A percentile compares a stretch with the other conserved stretches of the same genome.
Conservation (phyloP, 2,329 filamentous ascomycete genomes). For the Scedosporium aurantiacum region DNA sequence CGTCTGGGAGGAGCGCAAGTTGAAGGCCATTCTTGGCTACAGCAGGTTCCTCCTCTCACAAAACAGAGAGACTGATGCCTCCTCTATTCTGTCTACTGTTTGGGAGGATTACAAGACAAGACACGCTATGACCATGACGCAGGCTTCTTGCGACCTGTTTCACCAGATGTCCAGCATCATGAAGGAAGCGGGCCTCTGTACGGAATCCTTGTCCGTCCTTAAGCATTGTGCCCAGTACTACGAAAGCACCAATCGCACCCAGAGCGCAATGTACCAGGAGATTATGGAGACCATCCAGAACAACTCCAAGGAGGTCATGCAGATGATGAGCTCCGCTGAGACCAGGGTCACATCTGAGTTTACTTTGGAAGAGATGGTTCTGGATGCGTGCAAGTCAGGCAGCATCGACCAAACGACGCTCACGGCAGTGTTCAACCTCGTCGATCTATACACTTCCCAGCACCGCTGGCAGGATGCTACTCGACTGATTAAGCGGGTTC, state of each 20-base stretch:
- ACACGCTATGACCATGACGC: constrained; percentile 23
- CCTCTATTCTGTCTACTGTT: constrained; percentile 30
- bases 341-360: constrained; percentile 23
- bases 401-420: constrained; percentile 29
- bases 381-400: constrained; percentile 26
- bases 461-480: constrained; percentile 35
- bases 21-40: constrained; percentile 33
- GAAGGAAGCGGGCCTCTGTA: constrained; percentile 31
- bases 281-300: constrained; percentile 30
- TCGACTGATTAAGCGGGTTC: constrained; percentile 29
- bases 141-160: constrained; percentile 24
- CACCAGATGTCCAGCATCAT: constrained; percentile 30
- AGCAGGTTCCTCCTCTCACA: constrained; percentile 33
- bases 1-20: constrained; percentile 35
- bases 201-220: constrained; percentile 34
- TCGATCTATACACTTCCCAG: constrained; percentile 30
- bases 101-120: constrained; percentile 38
- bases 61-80: constrained; percentile 30
- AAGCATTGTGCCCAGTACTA: constrained; percentile 26
- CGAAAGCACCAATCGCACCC: constrained; percentile 23
- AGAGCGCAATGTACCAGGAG: constrained; percentile 24
- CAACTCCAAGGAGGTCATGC: constrained; percentile 29
- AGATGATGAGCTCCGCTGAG: constrained; percentile 21
- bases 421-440: constrained; percentile 26
- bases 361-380: constrained; percentile 30